phyloP scores from a whole-genome alignment of 2,329 filamentous ascomycete genomes.

The Penicillium fuscoglaucum region DNA sequence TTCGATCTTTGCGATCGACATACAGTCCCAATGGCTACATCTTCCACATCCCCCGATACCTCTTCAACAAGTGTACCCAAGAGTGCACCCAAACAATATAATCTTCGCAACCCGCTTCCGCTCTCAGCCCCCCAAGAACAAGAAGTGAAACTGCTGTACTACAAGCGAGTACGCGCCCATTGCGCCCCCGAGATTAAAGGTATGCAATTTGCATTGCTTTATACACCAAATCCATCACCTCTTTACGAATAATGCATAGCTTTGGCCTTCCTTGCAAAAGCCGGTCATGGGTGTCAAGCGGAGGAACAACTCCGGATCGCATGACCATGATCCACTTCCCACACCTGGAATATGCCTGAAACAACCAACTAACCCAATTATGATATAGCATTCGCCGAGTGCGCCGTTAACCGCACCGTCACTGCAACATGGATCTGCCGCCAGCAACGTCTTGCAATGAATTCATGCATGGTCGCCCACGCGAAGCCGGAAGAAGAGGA shows the following conservation, averaged over 20 bases:
- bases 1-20: conserved; percentile 23
- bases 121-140: conserved; percentile 78
- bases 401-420: conserved; percentile 81
- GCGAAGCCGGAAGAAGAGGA: conserved; percentile 85
- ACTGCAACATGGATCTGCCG: conserved; percentile 86
- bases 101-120: conserved; percentile 72
- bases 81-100: conserved; percentile 31
- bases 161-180: conserved; percentile 72
- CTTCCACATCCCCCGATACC: conserved; percentile 25
- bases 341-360: background rate
- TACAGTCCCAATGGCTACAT: conserved; percentile 24
- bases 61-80: conserved; percentile 21
- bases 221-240: background rate
- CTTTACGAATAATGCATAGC: background rate
- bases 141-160: conserved; percentile 77
- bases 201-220: conserved; percentile 36
- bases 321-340: background rate
- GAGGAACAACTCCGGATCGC: background rate
- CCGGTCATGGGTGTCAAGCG: background rate
- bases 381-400: conserved; percentile 78
- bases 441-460: conserved; percentile 79
- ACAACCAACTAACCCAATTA: conserved; percentile 7
- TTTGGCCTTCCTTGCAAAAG: background rate
- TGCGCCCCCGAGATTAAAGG: conserved; percentile 80
- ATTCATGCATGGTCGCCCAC: conserved; percentile 85